These are phyloP conservation scores for Mucor plumbeus DNA, from an alignment of 371 early-diverging fungal species.

Conservation along the genomic window DNA sequence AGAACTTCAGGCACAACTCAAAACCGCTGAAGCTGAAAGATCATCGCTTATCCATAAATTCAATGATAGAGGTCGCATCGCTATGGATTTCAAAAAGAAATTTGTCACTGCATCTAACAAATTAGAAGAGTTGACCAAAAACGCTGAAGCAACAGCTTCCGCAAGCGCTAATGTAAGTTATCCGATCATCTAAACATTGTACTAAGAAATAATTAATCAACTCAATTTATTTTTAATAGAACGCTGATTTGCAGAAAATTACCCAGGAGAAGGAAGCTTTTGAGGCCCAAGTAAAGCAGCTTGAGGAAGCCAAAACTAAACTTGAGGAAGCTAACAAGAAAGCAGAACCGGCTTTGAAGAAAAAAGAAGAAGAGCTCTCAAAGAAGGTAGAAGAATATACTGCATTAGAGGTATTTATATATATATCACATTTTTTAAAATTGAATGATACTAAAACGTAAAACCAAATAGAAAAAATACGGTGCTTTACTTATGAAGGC, in stretches of 20 bases:
- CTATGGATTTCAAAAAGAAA: constrained; percentile 23
- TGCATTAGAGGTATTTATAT: constrained; percentile 17
- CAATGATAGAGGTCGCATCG: constrained; percentile 27
- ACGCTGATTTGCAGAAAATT: constrained; percentile 9
- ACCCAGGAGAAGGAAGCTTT: constrained; percentile 20
- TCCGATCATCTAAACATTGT: too few relatives aligned
- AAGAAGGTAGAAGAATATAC: constrained; percentile 7
- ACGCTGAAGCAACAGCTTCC: neutral
- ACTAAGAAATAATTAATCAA: too few relatives aligned
- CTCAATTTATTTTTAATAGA: neutral
- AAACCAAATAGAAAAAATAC: constrained; percentile 12
- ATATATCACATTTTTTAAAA: neutral
- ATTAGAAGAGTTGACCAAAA: constrained; percentile 17
- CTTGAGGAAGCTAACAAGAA: constrained; percentile 6
- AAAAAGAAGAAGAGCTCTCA: neutral
- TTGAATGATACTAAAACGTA: neutral
- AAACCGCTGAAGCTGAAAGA: constrained; percentile 7
- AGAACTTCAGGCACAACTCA: constrained; percentile 5
- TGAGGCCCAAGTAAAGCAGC: constrained; percentile 7
- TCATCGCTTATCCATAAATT: neutral
- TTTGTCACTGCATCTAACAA: neutral
- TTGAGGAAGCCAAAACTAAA: constrained; percentile 3
- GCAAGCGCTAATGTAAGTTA: neutral
- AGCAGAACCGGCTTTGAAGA: constrained; percentile 1
- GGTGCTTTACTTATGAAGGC: constrained; percentile 11